A percentile compares a stretch with the other conserved stretches of the same genome.
These are phyloP conservation scores for Heimioporus sp. DNA, from an alignment of 768 basidiomycete genomes.

Conservation along the genomic window DNA sequence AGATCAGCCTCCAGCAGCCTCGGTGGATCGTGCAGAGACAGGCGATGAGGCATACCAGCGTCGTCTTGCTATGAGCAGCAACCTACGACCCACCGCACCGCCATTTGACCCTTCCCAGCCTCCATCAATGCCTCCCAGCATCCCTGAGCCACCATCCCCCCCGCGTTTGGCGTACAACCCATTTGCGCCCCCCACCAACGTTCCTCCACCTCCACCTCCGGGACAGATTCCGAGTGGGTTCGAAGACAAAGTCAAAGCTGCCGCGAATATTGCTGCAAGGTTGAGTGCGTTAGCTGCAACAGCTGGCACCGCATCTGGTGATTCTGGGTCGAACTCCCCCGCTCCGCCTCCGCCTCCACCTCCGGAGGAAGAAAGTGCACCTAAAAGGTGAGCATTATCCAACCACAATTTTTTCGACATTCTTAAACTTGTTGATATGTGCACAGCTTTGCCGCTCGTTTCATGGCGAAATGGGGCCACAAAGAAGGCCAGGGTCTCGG, in stretches of 20 bases:
- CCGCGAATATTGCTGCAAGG: conserved; percentile 80
- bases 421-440: neutral
- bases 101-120: conserved; percentile 26
- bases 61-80: conserved; percentile 55
- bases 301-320: conserved; percentile 24
- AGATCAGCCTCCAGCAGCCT: neutral
- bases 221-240: conserved; percentile 42
- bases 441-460: conserved; percentile 76
- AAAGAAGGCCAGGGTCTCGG: conserved; percentile 93
- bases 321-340: conserved; percentile 23
- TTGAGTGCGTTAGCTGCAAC: conserved; percentile 53
- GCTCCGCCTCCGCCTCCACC: conserved; percentile 29
- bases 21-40: conserved; percentile 35
- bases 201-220: conserved; percentile 61
- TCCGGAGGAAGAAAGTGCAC: conserved; percentile 28
- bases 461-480: conserved; percentile 98
- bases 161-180: conserved; percentile 66
- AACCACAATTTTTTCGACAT: neutral
- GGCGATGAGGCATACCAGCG: conserved; percentile 72
- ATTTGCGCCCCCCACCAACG: conserved; percentile 60
- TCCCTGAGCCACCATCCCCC: conserved; percentile 38
- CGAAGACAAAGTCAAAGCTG: conserved; percentile 71
- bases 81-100: conserved; percentile 29
- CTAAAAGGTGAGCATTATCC: conserved; percentile 13
- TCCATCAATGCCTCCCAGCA: conserved; percentile 20